Base-by-base conservation (phyloP, 495 filamentous ascomycete genomes). In the Filosporella fistucella region DNA sequence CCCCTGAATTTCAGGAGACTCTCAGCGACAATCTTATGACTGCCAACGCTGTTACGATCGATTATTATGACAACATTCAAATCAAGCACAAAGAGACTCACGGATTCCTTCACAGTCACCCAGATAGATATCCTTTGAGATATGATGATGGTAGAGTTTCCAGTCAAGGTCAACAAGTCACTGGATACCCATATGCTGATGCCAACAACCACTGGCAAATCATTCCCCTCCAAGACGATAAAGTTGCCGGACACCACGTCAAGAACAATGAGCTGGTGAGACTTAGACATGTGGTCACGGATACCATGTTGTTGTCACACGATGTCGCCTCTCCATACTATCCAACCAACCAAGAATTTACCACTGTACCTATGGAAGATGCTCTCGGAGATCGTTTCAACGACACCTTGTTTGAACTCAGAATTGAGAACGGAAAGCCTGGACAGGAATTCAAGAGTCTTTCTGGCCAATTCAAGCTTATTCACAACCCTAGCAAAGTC, bases 131-230 rank as follows among this genome's bases (percentile, higher is more conserved):
- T 60, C 93, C 93, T 25, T 74, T 97, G 32, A 84, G 93, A 51
- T 98, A 98, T 59, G 93, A 98, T 51, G 93, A 98, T 67, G 93
- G 93, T 24, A 86, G 93, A 61, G 89, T 98, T 54, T 97, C 93
- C 21, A 95, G 89, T 63, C 93, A 98, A 70, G 89, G 88, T 49
- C 93, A 98, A 69, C 93, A 98, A 66, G 91, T 98, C 11, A 98
- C 93, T 24, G 93, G 93, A 38, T 98, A 98, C 63, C 93, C 93
- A 2, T 91, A 85, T 74, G 96, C 96, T 47, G 93, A 98, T 62
- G 96, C 93, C 52, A 98, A 98, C 78, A 98, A 98, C 69, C 78
- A 96, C 60, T 98, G 93, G 93, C 85, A 97, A 59, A 85, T 98
- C 51, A 62, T 97, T 9, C 93, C 93, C 0, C 67, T 74, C 4